Conservation (phyloP, 331 rosid genomes). For the Telfairia occidentalis region DNA sequence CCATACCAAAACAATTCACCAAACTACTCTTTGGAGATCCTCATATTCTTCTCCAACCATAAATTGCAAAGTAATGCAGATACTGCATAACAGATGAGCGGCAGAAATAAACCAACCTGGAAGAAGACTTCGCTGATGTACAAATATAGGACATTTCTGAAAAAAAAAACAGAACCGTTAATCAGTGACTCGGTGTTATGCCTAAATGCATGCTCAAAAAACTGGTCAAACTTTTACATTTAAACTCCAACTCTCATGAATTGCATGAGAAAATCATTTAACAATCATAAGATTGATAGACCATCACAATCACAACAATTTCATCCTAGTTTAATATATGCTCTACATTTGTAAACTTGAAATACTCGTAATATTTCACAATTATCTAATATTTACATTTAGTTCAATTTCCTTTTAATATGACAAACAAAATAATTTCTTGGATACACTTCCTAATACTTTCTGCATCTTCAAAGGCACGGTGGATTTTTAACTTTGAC, state of each 20-base stretch:
- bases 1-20: background rate
- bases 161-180: slow-evolving; percentile 20
- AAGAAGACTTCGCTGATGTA: slow-evolving; percentile 66
- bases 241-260: background rate
- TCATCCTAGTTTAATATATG: background rate
- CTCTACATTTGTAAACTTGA: background rate
- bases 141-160: slow-evolving; percentile 58
- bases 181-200: slow-evolving; percentile 5
- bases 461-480: background rate
- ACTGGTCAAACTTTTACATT: background rate
- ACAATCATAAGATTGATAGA: background rate
- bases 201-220: background rate
- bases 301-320: background rate
- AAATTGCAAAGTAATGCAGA: background rate
- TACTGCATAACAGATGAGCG: background rate
- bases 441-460: background rate
- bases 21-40: background rate
- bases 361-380: background rate
- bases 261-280: background rate
- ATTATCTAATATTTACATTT: background rate
- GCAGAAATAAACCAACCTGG: slow-evolving; percentile 66
- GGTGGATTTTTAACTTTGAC: background rate
- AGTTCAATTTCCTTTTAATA: background rate
- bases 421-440: background rate
- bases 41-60: background rate